These are phyloP conservation scores for Tephrocybe rancida DNA, from an alignment of 768 basidiomycete species.

Conservation along the genomic window DNA sequence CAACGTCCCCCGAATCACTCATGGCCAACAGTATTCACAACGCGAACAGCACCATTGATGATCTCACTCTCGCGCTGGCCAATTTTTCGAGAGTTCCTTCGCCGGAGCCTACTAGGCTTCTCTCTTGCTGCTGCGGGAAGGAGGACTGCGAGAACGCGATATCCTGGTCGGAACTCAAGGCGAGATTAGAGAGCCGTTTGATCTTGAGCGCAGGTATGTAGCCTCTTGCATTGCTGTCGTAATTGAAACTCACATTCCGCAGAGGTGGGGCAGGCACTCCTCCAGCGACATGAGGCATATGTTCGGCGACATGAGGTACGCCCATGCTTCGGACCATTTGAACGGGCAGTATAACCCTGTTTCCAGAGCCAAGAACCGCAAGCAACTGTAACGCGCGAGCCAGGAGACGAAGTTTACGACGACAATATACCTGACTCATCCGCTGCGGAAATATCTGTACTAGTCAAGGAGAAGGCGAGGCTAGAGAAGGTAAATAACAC, in stretches of 20 bases:
- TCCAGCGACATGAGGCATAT: slow-evolving; percentile 87
- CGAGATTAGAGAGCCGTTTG: slow-evolving; percentile 74
- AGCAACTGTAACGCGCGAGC: slow-evolving; percentile 2
- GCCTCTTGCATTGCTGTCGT: not conserved
- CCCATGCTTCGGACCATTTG: slow-evolving; percentile 11
- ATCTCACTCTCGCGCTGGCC: slow-evolving; percentile 72
- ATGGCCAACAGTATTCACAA: slow-evolving; percentile 51
- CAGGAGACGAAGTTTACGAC: slow-evolving; percentile 19
- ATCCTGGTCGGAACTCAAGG: slow-evolving; percentile 66
- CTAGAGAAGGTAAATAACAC: slow-evolving; percentile 56
- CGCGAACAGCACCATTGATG: slow-evolving; percentile 70
- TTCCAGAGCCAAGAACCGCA: slow-evolving; percentile 9
- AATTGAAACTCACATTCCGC: slow-evolving; percentile 8
- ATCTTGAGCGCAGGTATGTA: slow-evolving; percentile 84
- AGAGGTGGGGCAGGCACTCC: slow-evolving; percentile 91
- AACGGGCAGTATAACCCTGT: not conserved
- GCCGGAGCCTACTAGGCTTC: slow-evolving; percentile 59
- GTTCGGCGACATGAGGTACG: slow-evolving; percentile 71
- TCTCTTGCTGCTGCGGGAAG: slow-evolving; percentile 66
- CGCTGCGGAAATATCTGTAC: slow-evolving; percentile 29
- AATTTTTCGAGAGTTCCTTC: slow-evolving; percentile 75
- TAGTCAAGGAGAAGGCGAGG: slow-evolving; percentile 59
- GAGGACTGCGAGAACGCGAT: slow-evolving; percentile 67
- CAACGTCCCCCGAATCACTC: slow-evolving; percentile 53
- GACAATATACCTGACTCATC: slow-evolving; percentile 31